phyloP scores from a whole-genome alignment of 2,329 filamentous ascomycete genomes.

The Arthrinium phaeospermum region DNA sequence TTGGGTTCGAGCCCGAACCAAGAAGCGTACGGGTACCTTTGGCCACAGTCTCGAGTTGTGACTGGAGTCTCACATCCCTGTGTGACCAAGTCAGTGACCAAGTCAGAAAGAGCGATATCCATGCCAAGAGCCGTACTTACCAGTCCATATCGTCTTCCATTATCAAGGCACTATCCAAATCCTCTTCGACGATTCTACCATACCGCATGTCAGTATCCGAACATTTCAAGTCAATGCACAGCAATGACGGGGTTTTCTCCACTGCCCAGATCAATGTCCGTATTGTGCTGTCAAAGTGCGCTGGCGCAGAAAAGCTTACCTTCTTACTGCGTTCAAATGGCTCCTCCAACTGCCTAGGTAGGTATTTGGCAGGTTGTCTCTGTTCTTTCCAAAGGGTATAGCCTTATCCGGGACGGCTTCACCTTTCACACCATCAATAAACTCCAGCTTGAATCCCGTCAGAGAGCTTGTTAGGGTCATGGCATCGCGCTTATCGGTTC shows the following conservation, averaged over 20 bases:
- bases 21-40: constrained; percentile 38
- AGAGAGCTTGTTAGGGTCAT: constrained; percentile 49
- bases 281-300: not conserved
- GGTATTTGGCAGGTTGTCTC: constrained; percentile 34
- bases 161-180: constrained; percentile 43
- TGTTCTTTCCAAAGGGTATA: constrained; percentile 41
- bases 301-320: constrained; percentile 24
- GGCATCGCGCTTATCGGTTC: constrained; percentile 56
- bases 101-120: not conserved
- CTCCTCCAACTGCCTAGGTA: constrained; percentile 49
- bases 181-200: constrained; percentile 41
- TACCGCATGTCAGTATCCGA: not conserved
- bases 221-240: not conserved
- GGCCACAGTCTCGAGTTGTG: constrained; percentile 39
- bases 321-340: constrained; percentile 45
- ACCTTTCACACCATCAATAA: constrained; percentile 49
- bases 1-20: not conserved
- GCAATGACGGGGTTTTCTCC: not conserved
- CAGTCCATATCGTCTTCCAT: constrained; percentile 49
- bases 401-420: constrained; percentile 48
- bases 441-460: constrained; percentile 49
- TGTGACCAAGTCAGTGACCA: not conserved
- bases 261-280: not conserved
- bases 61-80: constrained; percentile 42
- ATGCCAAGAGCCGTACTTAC: not conserved